Percentiles rank a stretch among this genome's conserved stretches.
Conservation (phyloP, 192 early-diverging fungal species). For the Backusella tarrabulga region DNA sequence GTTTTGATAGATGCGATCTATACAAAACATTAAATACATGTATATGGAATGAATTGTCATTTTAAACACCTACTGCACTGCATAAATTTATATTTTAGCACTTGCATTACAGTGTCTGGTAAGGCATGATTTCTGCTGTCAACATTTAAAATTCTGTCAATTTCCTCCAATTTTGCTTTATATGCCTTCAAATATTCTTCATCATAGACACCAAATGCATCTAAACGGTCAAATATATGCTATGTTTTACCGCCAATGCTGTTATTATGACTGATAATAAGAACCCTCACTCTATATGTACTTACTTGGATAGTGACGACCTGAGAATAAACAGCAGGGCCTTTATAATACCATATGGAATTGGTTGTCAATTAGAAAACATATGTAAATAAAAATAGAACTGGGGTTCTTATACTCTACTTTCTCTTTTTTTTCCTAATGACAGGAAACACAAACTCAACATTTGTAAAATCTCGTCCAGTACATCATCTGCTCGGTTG, state of each 20-base stretch:
- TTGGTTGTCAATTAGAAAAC: neutral
- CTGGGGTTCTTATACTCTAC: slow-evolving; percentile 20
- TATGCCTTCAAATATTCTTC: slow-evolving; percentile 57
- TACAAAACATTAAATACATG: too few relatives aligned
- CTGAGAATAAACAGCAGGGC: slow-evolving; percentile 32
- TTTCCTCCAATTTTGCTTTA: slow-evolving; percentile 51
- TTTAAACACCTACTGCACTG: slow-evolving; percentile 33
- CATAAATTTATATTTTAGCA: slow-evolving; percentile 40
- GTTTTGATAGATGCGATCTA: slow-evolving; percentile 46
- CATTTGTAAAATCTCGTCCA: slow-evolving; percentile 75
- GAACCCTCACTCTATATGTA: neutral
- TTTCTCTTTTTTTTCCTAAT: slow-evolving; percentile 72
- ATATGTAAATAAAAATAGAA: neutral
- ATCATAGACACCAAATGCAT: slow-evolving; percentile 60
- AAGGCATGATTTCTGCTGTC: slow-evolving; percentile 42
- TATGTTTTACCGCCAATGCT: slow-evolving; percentile 15
- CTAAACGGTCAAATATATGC: slow-evolving; percentile 61
- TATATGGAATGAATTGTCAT: neutral
- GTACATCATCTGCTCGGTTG: slow-evolving; percentile 60
- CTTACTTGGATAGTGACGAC: slow-evolving; percentile 33
- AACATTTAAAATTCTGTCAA: slow-evolving; percentile 55
- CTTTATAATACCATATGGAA: neutral
- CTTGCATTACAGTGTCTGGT: slow-evolving; percentile 40
- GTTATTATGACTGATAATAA: neutral
- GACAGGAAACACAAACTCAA: slow-evolving; percentile 74